Evolutionary conservation across 2,329 filamentous ascomycete species (phyloP).

Genomic region (Leptographium galeiforme): DNA sequence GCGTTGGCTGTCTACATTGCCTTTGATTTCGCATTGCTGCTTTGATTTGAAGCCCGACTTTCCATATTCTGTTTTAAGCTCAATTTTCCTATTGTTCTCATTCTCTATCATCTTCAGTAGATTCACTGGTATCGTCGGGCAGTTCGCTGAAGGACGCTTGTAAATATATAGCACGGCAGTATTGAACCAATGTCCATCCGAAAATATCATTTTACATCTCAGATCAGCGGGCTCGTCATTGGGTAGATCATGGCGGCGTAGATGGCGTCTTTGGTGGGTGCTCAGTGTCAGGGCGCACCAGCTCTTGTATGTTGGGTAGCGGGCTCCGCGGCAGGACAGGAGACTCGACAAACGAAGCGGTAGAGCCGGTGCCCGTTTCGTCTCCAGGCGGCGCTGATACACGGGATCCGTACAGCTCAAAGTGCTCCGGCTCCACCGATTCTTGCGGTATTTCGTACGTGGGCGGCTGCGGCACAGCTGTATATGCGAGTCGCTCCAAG

Average conservation of each 20-base stretch:
- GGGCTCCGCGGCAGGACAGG: neutral
- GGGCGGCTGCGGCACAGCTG: neutral
- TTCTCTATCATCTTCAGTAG: neutral
- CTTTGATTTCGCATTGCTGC: neutral
- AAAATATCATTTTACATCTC: neutral
- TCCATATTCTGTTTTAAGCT: neutral
- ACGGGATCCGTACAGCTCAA: conserved; percentile 32
- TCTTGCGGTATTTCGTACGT: neutral
- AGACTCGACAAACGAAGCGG: neutral
- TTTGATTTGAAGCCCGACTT: neutral
- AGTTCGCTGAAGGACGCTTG: neutral
- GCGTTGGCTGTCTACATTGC: neutral
- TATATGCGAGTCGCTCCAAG: conserved; percentile 2
- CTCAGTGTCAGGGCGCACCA: neutral
- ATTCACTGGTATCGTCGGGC: neutral
- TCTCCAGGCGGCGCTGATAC: conserved; percentile 7
- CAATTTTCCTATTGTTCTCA: neutral
- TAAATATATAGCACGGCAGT: neutral
- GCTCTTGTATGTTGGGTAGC: neutral
- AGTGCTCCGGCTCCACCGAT: conserved; percentile 13
- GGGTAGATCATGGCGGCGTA: neutral
- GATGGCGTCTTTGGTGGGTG: neutral
- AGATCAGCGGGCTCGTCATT: too few species aligned
- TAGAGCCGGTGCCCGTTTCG: neutral
- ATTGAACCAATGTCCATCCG: neutral